Conservation (phyloP, 192 early-diverging fungal genomes). For the Backusella morwellensis region DNA sequence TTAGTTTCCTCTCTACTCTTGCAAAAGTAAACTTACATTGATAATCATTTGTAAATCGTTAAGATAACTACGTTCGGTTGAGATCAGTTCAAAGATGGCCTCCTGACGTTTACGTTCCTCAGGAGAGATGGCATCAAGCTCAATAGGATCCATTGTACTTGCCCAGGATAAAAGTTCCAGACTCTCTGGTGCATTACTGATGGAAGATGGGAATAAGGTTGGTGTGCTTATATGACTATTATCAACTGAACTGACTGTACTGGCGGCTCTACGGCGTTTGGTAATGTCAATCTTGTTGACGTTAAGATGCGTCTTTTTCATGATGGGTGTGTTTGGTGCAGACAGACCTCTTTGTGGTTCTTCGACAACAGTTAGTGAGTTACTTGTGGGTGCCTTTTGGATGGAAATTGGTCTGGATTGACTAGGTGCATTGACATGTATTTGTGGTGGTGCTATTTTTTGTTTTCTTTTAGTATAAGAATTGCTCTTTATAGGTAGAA, state of each 20-base stretch:
- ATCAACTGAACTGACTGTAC: conserved; percentile 20
- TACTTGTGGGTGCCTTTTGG: not conserved
- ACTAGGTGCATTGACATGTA: not conserved
- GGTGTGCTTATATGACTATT: conserved; percentile 13
- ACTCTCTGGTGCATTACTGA: conserved; percentile 4
- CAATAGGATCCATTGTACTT: conserved; percentile 41
- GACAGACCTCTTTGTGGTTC: conserved; percentile 18
- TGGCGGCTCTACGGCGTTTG: conserved; percentile 28
- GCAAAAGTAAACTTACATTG: conserved; percentile 42
- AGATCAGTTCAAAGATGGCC: conserved; percentile 77
- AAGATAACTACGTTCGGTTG: conserved; percentile 75
- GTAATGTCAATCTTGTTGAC: conserved; percentile 11
- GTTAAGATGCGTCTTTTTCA: conserved; percentile 18
- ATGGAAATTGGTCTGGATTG: not conserved
- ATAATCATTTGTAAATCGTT: conserved; percentile 70
- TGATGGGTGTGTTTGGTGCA: conserved; percentile 30
- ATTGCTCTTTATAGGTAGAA: too few relatives aligned
- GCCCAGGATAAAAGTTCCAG: conserved; percentile 41
- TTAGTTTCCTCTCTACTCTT: not conserved
- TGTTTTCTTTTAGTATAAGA: too few relatives aligned
- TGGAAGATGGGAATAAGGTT: conserved; percentile 6
- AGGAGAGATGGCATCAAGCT: conserved; percentile 42
- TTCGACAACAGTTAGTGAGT: not conserved
- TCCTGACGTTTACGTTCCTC: conserved; percentile 79
- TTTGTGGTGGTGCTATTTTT: not conserved